Conservation (phyloP, 306 rosid species). For the Benincasa hispida region DNA sequence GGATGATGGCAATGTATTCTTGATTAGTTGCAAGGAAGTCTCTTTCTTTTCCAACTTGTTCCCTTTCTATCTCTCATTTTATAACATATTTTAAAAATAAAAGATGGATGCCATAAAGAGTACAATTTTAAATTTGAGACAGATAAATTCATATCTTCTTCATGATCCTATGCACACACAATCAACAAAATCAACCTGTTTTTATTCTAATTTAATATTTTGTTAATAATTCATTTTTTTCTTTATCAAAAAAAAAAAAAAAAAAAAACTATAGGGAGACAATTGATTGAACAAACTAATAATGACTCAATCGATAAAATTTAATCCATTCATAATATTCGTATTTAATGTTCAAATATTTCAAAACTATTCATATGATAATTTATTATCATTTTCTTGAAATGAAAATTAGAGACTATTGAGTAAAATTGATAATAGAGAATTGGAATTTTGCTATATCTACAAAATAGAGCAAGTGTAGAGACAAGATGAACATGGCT, state of each 20-base stretch:
- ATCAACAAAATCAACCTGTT: not conserved
- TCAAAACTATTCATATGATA: not conserved
- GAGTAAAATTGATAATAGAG: not conserved
- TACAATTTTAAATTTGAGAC: not conserved
- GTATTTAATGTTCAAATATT: not conserved
- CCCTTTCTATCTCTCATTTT: not conserved
- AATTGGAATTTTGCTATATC: not conserved
- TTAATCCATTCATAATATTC: not conserved
- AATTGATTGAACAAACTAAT: not conserved
- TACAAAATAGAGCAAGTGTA: not conserved
- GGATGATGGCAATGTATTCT: no score
- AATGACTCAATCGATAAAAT: not conserved
- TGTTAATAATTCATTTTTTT: not conserved
- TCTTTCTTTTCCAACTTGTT: not conserved
- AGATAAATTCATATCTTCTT: not conserved
- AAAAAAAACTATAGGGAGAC: not conserved
- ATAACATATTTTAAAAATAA: not conserved
- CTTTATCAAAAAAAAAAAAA: no score
- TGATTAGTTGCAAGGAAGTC: not conserved
- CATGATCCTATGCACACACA: not conserved
- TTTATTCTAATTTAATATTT: not conserved
- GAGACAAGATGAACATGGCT: not conserved
- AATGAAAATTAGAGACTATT: not conserved
- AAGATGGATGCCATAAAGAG: not conserved
- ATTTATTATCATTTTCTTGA: not conserved